A percentile compares a stretch with the other conserved stretches of the same genome.
phyloP scores from a whole-genome alignment of 2,329 filamentous ascomycete species.

The Diaporthe sp. region DNA sequence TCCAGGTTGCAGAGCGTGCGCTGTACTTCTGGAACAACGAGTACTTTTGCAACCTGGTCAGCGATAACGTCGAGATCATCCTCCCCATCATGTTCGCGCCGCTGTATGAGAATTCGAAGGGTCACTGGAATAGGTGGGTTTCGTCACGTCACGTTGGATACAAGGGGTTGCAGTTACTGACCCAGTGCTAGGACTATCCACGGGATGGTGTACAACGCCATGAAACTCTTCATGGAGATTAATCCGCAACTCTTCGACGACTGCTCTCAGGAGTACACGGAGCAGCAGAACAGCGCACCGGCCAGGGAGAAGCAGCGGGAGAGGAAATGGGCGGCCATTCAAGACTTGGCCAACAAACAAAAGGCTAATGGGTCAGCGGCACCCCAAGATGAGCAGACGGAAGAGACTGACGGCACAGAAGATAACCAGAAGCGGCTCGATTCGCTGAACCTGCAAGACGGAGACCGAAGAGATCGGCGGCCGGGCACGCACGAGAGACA shows the following conservation, averaged over 20 bases:
- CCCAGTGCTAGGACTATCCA: conserved; percentile 83
- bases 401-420: conserved; percentile 85
- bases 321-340: conserved; percentile 89
- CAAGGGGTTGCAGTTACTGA: conserved; percentile 13
- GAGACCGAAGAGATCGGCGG: conserved; percentile 69
- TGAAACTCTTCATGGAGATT: conserved; percentile 99
- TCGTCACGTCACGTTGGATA: neutral
- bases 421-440: conserved; percentile 90
- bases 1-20: conserved; percentile 97
- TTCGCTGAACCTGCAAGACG: conserved; percentile 90
- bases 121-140: conserved; percentile 95
- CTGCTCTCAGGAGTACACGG: conserved; percentile 97
- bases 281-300: conserved; percentile 93
- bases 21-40: conserved; percentile 99
- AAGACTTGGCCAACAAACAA: conserved; percentile 81
- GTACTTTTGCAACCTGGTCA: conserved; percentile 99
- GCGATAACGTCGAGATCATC: conserved; percentile 98
- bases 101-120: conserved; percentile 98
- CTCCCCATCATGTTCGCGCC: conserved; percentile 99
- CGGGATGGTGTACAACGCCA: conserved; percentile 99
- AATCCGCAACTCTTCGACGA: conserved; percentile 99
- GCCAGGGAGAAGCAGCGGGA: conserved; percentile 85
- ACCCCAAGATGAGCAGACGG: conserved; percentile 56
- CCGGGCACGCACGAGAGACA: conserved; percentile 70
- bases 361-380: conserved; percentile 58